Evolutionary conservation across 257 asterid genomes (phyloP), one percentile per base, ranked within the genome.

Genomic region (Nicotiana knightiana): DNA sequence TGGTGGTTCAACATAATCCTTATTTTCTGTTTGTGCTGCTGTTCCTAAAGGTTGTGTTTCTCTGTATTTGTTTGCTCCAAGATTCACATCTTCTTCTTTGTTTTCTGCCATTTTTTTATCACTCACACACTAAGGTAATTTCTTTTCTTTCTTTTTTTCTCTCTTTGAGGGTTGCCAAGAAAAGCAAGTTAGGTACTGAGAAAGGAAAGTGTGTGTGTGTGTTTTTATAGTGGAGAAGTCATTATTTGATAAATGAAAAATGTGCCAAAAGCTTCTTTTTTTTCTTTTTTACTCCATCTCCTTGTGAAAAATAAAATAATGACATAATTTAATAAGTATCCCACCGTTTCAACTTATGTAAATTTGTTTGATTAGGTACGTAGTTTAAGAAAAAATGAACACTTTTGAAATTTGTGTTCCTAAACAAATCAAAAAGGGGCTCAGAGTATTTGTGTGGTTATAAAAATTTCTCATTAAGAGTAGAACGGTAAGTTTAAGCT

Each of bases 1-100:
- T 17, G 92, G 90, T 82, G 92, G 89, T 76, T 89, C 92, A 30
- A 77, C 81, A 87, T 89, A 89, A 81, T 89, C 90, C 48, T 89
- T 89, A 61, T 87, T 43, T 43, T 43, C 92, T 17, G 86, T 64
- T 70, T 89, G 92, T 43, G 92, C 92, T 10, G 92, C 87, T 33
- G 90, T 89, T 0, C 92, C 92, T 62, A 89, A 13, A 0, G 92
- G 92, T 66, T 89, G 92, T 61, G 82, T 67, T 76, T 89, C 92
- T 13, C 80, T 80, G 79, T 16, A 89, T 77, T 86, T 87, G 89
- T 89, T 89, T 37, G 92, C 92, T 80, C 92, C 92, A 18, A 89
- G 81, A 11, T 78, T 87, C 61, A 87, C 92, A 81, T 89, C 92
- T 71, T 89, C 92, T 70, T 89, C 90, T 58, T 85, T 89, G 84